Evolutionary conservation across 768 basidiomycete genomes (phyloP).

Genomic region (Ramaria rubella): DNA sequence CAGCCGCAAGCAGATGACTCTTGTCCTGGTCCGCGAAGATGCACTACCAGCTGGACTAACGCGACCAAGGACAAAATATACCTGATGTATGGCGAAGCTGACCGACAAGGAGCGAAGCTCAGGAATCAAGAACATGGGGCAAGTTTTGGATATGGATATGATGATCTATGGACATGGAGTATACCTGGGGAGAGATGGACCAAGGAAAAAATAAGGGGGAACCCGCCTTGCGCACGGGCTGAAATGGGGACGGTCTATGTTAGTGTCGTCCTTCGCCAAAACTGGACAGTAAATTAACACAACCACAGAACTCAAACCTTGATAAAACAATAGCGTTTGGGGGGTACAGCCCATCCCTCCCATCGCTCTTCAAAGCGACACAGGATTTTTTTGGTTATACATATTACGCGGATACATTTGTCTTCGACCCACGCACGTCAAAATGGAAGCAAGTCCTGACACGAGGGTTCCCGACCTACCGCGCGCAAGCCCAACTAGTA

Average conservation of each 20-base stretch:
- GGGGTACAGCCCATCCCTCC: not conserved
- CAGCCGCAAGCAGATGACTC: not conserved
- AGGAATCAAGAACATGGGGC: not conserved
- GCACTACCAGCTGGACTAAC: not conserved
- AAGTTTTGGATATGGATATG: not conserved
- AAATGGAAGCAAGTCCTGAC: not conserved
- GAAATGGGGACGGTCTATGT: not conserved
- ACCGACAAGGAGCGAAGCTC: not conserved
- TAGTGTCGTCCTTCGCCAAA: not conserved
- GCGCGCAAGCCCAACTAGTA: not conserved
- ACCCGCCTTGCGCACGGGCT: not conserved
- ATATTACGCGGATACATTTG: not conserved
- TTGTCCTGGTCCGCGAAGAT: not conserved
- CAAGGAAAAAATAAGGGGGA: not conserved
- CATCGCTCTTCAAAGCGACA: not conserved
- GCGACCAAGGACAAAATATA: not conserved
- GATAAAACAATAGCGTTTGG: not conserved
- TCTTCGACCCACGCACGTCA: not conserved
- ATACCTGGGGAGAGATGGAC: not conserved
- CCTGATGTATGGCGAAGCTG: not conserved
- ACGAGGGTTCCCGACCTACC: not conserved
- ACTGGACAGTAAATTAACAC: not conserved
- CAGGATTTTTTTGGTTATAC: not conserved
- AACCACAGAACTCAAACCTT: not conserved
- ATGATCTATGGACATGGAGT: not conserved